Conservation (phyloP, 495 filamentous ascomycete genomes). For the Hypomontagnella monticulosa region DNA sequence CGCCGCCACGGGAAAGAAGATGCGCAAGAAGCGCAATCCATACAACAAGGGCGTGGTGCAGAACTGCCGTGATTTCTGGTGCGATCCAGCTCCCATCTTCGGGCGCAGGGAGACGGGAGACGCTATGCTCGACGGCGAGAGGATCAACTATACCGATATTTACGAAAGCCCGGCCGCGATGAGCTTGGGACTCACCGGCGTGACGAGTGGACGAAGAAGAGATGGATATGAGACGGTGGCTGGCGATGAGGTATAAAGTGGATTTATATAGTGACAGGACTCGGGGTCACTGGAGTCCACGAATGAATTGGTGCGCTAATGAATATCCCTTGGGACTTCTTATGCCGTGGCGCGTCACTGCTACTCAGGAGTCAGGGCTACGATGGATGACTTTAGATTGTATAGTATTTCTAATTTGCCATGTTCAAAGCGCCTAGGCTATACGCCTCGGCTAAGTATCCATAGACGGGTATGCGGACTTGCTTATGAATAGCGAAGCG, state of each 20-base stretch:
- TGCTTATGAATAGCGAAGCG: background rate
- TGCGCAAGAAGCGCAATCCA: constrained; percentile 73
- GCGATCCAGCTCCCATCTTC: constrained; percentile 85
- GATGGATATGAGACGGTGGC: constrained; percentile 59
- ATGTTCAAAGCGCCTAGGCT: constrained; percentile 2
- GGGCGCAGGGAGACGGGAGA: constrained; percentile 75
- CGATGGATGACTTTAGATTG: constrained; percentile 8
- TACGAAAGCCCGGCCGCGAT: constrained; percentile 84
- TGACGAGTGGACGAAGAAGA: constrained; percentile 40
- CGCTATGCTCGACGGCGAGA: constrained; percentile 78
- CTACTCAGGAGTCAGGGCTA: background rate
- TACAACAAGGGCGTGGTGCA: constrained; percentile 82
- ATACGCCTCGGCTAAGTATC: background rate
- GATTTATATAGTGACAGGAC: background rate
- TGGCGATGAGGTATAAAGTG: constrained; percentile 51
- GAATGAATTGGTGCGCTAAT: no score
- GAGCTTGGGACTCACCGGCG: constrained; percentile 42
- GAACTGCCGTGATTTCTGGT: constrained; percentile 98
- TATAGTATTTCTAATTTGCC: constrained; percentile 20
- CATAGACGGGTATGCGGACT: background rate
- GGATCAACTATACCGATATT: constrained; percentile 86
- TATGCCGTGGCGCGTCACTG: background rate
- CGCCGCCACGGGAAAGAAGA: constrained; percentile 58
- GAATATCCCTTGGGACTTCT: constrained; percentile 11
- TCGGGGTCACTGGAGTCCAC: no score